Evolutionary conservation across 2,329 filamentous ascomycete species (phyloP).

Genomic region (Fusarium sp.): DNA sequence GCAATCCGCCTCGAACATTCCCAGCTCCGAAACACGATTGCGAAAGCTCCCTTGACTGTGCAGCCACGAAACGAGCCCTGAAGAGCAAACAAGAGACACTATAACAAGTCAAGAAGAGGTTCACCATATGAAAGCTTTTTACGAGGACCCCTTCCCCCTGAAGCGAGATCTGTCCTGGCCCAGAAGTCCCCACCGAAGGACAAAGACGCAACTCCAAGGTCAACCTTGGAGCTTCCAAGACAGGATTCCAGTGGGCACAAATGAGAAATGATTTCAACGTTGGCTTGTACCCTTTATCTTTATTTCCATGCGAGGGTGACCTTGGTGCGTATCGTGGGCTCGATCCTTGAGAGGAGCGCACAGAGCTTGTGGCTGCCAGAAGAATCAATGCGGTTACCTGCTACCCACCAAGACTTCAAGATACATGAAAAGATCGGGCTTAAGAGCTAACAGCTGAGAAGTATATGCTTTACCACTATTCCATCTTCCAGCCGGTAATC

Average conservation of each 20-base stretch:
- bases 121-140: too few species aligned
- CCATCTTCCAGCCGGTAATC: neutral
- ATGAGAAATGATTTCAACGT: rapidly evolving
- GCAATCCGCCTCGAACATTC: neutral
- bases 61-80: neutral
- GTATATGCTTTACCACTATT: neutral
- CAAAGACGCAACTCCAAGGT: neutral
- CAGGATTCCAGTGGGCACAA: rapidly evolving
- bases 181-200: neutral
- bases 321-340: neutral
- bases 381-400: neutral
- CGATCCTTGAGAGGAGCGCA: neutral
- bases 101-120: rapidly evolving
- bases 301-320: rapidly evolving
- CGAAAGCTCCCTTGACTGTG: too few species aligned
- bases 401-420: neutral
- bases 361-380: neutral
- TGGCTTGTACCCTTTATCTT: rapidly evolving
- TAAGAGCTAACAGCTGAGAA: rapidly evolving
- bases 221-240: too few species aligned
- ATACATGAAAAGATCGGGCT: neutral
- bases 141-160: neutral
- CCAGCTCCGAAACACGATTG: neutral
- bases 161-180: neutral
- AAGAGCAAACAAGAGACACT: rapidly evolving